Evolutionary conservation across 768 basidiomycete species (phyloP).

Genomic region (Ramaria rubella): DNA sequence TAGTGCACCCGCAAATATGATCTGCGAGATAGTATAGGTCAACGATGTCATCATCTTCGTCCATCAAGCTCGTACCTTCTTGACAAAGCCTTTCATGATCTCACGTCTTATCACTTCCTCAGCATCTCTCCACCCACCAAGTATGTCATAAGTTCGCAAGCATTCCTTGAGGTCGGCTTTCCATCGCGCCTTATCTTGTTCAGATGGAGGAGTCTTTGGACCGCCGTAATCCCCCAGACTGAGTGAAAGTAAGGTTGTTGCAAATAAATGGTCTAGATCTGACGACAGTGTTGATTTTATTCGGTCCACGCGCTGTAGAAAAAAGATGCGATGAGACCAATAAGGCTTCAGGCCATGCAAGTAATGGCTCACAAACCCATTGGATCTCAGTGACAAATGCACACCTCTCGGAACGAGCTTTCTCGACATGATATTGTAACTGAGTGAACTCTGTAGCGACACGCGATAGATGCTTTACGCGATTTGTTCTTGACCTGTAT

Average conservation of each 20-base stretch:
- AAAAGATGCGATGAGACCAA: background rate
- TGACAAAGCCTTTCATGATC: constrained; percentile 68
- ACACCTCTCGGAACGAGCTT: constrained; percentile 72
- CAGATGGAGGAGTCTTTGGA: constrained; percentile 36
- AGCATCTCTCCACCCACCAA: constrained; percentile 81
- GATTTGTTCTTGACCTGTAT: constrained; percentile 50
- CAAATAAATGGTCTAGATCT: constrained; percentile 80
- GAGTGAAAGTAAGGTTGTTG: constrained; percentile 48
- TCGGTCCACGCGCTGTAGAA: constrained; percentile 68
- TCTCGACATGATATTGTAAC: constrained; percentile 80
- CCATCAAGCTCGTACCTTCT: constrained; percentile 47
- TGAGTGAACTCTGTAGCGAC: constrained; percentile 91
- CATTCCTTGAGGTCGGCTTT: constrained; percentile 70
- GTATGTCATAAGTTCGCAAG: constrained; percentile 67
- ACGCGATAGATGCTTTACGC: constrained; percentile 74
- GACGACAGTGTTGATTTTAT: constrained; percentile 80
- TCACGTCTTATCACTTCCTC: constrained; percentile 77
- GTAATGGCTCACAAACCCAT: constrained; percentile 52
- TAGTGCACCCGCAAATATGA: constrained; percentile 66
- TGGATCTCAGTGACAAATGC: constrained; percentile 77
- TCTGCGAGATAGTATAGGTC: constrained; percentile 37
- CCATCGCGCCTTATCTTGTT: constrained; percentile 58
- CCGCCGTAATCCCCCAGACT: constrained; percentile 34
- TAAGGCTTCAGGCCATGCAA: constrained; percentile 21
- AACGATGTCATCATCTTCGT: background rate